Base-by-base conservation (phyloP, 2,329 filamentous ascomycete species). In the Davidsoniella eucalypti region DNA sequence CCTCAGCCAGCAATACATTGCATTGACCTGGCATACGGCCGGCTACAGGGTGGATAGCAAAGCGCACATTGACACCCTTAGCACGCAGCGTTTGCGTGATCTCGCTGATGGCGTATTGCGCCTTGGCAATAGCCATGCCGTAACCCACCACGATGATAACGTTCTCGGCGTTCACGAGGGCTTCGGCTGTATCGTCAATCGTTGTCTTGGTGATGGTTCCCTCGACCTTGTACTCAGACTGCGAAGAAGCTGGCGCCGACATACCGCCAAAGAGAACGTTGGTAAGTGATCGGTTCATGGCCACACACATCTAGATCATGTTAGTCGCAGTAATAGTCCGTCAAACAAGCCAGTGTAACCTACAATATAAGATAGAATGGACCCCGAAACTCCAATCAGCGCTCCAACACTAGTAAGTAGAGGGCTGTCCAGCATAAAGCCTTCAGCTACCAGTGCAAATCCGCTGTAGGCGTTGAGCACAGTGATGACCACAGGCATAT, bases 11-110 rank as follows among this genome's bases (percentile, higher is more conserved):
- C 2, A 94, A 70, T 3, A 94, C 87, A 59, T 94, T 94, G 67
- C 87, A 94, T 65, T 94, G 87, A 0, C 87, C 87, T 0, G 87
- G 87, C 87, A 94, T 94, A 29, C 87, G 78, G 9, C 87, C 87
- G 0, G 87, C 87, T 25, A 94, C 87, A 0, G 87, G 87, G 60
- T 94, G 87, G 56, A 94, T 92, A 5, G 86, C 87, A 60, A 94
- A 94, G 25, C 87, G 82, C 6, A 94, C 87, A 18, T 81, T 86
- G 58, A 92, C 72, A 3, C 83, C 83, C 61, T 82, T 83, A 39
- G 75, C 67, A n/a, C 85, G 79, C 14, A 94, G 69, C 63, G 80
- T 75, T 40, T 72, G 68, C 4, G 84, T 84, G 55, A 94, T 90
- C 59, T 88, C 84, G 3, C 83, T 82, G 48, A 94, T 86, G 18